These are phyloP conservation scores for Fusarium acutatum DNA, from an alignment of 2,329 filamentous ascomycete genomes.

Conservation along the genomic window DNA sequence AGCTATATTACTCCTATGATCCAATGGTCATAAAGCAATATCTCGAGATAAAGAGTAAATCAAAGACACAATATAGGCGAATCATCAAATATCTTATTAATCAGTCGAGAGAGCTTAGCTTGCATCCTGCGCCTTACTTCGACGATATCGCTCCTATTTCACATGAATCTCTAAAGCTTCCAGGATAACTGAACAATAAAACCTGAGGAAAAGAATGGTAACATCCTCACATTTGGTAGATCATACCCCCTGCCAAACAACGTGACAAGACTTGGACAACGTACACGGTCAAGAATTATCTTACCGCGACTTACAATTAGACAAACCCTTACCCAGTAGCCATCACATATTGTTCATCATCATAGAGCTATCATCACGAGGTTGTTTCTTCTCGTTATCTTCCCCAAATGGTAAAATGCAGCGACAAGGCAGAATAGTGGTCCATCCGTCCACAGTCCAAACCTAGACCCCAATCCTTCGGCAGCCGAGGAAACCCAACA, in stretches of 20 bases:
- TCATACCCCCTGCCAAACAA: fast-evolving
- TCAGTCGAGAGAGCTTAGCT: fast-evolving
- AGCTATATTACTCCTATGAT: no score
- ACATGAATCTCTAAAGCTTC: background rate
- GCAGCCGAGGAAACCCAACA: background rate
- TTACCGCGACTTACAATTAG: no score
- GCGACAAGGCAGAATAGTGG: background rate
- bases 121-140: background rate
- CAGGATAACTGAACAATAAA: background rate
- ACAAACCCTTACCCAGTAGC: fast-evolving
- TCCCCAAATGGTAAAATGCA: background rate
- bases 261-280: fast-evolving
- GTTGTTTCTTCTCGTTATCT: background rate
- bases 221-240: no score
- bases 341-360: no score
- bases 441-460: no score
- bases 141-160: background rate
- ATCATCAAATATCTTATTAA: no score
- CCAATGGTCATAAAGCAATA: no score
- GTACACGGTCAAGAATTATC: fast-evolving
- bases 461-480: background rate
- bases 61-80: no score
- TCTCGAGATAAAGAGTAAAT: no score
- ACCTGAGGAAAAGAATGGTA: fast-evolving
- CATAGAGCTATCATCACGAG: background rate